Conservation (phyloP, 805 yeast genomes). For the Wickerhamomyces xylosicus region DNA sequence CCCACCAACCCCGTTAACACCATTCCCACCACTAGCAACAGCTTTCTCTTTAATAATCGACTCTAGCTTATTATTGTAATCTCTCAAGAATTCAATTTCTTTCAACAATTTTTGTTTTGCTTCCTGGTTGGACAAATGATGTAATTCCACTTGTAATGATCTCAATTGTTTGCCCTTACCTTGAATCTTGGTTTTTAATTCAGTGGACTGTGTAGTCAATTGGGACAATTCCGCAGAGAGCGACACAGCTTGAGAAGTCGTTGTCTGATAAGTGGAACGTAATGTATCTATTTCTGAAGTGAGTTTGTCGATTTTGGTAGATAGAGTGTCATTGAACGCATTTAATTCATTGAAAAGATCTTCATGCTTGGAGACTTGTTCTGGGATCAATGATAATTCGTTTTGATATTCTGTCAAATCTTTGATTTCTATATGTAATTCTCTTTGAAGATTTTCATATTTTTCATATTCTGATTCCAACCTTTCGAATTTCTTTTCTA, state of each 20-base stretch:
- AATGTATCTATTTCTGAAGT: conserved; percentile 8
- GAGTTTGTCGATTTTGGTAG: conserved; percentile 17
- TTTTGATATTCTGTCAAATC: conserved; percentile 7
- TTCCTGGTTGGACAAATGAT: conserved; percentile 1
- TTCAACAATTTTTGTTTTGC: conserved; percentile 4
- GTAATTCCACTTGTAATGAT: conserved; percentile 6
- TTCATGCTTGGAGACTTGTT: conserved; percentile 35
- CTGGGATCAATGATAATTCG: too few species aligned
- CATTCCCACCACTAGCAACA: conserved; percentile 2
- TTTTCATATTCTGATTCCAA: conserved; percentile 13
- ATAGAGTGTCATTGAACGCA: conserved; percentile 20
- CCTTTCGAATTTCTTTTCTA: conserved; percentile 13
- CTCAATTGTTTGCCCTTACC: conserved; percentile 26
- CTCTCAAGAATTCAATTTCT: conserved; percentile 11
- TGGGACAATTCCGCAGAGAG: conserved; percentile 20
- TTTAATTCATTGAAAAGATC: background rate
- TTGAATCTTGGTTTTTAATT: conserved; percentile 19
- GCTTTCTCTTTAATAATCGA: conserved; percentile 15
- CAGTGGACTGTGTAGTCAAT: conserved; percentile 17
- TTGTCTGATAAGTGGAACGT: conserved; percentile 32
- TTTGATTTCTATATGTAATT: conserved; percentile 1
- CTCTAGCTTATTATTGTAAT: conserved; percentile 9
- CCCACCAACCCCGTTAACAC: background rate
- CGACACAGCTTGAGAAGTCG: conserved; percentile 39
- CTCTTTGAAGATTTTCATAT: conserved; percentile 5